These are phyloP conservation scores for Alternaria sp. DNA, from an alignment of 2,329 filamentous ascomycete species.

Conservation along the genomic window DNA sequence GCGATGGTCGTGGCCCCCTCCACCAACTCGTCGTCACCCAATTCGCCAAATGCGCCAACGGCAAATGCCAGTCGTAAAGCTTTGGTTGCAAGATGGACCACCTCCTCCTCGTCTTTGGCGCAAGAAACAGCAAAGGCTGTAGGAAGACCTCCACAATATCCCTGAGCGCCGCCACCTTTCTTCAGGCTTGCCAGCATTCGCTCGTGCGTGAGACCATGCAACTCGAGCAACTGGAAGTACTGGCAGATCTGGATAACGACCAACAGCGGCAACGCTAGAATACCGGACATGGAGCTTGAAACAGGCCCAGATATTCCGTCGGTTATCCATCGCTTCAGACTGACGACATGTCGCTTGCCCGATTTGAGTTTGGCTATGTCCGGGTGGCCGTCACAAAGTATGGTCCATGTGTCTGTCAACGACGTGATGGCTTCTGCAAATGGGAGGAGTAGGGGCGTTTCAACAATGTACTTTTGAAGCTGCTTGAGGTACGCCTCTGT, in stretches of 20 bases:
- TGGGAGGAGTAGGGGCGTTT: neutral
- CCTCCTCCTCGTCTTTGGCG: slow-evolving; percentile 19
- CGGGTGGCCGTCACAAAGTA: slow-evolving; percentile 3
- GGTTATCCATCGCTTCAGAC: slow-evolving; percentile 17
- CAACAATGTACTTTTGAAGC: slow-evolving; percentile 20
- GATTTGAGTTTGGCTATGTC: slow-evolving; percentile 13
- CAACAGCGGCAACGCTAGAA: slow-evolving; percentile 25
- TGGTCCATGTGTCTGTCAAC: slow-evolving; percentile 10
- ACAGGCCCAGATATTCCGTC: slow-evolving; percentile 19
- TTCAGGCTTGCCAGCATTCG: slow-evolving; percentile 13
- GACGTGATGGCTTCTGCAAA: slow-evolving; percentile 9
- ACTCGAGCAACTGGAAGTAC: slow-evolving; percentile 28
- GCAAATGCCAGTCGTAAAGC: slow-evolving; percentile 18
- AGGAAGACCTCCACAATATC: slow-evolving; percentile 17
- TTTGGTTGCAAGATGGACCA: slow-evolving; percentile 15
- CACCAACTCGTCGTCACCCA: slow-evolving; percentile 21
- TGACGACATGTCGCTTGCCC: slow-evolving; percentile 10
- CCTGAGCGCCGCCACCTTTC: slow-evolving; percentile 22
- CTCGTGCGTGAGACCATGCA: slow-evolving; percentile 14
- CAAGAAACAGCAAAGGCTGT: slow-evolving; percentile 21
- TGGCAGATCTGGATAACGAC: slow-evolving; percentile 27
- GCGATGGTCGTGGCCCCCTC: slow-evolving; percentile 24
- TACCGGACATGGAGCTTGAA: slow-evolving; percentile 17
- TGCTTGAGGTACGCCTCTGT: slow-evolving; percentile 21
- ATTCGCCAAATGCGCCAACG: slow-evolving; percentile 18